These are phyloP conservation scores for Picochlorum costavermella DNA, from an alignment of 139 green algal species.

Conservation along the genomic window DNA sequence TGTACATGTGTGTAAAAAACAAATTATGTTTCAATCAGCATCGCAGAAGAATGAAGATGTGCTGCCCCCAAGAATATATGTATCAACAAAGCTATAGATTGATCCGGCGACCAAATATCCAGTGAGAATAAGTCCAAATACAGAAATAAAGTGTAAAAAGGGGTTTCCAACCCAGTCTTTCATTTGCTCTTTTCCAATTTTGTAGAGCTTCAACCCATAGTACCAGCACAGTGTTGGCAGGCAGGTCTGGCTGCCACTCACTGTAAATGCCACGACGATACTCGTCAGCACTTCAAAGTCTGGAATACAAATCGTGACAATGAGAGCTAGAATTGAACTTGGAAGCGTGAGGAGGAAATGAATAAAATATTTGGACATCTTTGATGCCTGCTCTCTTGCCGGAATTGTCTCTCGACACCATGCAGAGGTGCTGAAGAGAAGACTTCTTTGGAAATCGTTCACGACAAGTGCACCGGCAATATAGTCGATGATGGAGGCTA, in stretches of 20 bases:
- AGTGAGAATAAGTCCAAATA: not conserved
- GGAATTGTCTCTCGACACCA: not conserved
- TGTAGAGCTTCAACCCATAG: not conserved
- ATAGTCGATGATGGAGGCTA: not conserved
- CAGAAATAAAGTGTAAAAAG: not conserved
- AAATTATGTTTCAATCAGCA: not conserved
- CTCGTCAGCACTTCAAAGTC: not conserved
- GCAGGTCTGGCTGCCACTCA: not conserved
- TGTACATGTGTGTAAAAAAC: no score
- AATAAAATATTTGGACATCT: not conserved
- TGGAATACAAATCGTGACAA: not conserved
- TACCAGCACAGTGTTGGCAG: not conserved
- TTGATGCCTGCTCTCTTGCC: not conserved
- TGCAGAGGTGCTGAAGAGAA: not conserved
- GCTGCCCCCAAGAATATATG: not conserved
- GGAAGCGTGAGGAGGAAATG: not conserved
- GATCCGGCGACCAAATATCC: not conserved
- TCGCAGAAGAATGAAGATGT: constrained; percentile 1
- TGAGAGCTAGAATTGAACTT: not conserved
- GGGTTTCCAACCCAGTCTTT: not conserved
- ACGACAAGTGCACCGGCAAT: not conserved
- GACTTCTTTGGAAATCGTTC: not conserved
- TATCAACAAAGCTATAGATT: not conserved
- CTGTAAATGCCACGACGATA: not conserved
- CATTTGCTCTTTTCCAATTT: not conserved